Evolutionary conservation across 768 basidiomycete genomes (phyloP).

Genomic region (Trametes cubensis): DNA sequence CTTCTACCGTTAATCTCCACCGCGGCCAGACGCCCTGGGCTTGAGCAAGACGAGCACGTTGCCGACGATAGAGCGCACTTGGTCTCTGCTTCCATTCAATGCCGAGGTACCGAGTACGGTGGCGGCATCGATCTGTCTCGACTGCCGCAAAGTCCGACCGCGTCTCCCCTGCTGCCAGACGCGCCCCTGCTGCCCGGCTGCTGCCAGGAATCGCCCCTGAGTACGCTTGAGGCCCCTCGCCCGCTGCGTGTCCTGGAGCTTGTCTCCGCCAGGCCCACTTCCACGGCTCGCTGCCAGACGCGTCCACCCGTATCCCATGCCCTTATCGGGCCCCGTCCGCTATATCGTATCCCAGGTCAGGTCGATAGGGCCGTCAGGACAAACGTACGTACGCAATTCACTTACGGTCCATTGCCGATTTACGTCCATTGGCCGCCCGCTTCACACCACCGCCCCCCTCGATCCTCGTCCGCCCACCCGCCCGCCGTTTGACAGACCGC

Average conservation of each 20-base stretch:
- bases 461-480: neutral
- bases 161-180: neutral
- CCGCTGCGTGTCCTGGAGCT: no score
- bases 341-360: neutral
- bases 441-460: slow-evolving; percentile 3
- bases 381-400: slow-evolving; percentile 8
- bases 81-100: slow-evolving; percentile 12
- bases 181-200: neutral
- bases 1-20: slow-evolving; percentile 20
- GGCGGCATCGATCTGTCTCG: slow-evolving; percentile 10
- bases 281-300: no score
- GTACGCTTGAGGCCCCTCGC: no score
- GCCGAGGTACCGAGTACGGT: slow-evolving; percentile 17
- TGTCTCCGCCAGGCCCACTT: no score
- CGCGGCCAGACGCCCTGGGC: neutral
- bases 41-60: slow-evolving; percentile 4
- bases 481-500: no score
- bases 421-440: slow-evolving; percentile 15
- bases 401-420: slow-evolving; percentile 9
- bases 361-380: slow-evolving; percentile 3
- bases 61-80: slow-evolving; percentile 14
- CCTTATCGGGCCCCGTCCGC: neutral
- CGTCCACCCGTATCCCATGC: neutral
- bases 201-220: no score
- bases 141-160: slow-evolving; percentile 16